Evolutionary conservation across 805 yeast species (phyloP), one percentile per base, ranked within the genome.

Genomic region (Saccharomyces jurei): DNA sequence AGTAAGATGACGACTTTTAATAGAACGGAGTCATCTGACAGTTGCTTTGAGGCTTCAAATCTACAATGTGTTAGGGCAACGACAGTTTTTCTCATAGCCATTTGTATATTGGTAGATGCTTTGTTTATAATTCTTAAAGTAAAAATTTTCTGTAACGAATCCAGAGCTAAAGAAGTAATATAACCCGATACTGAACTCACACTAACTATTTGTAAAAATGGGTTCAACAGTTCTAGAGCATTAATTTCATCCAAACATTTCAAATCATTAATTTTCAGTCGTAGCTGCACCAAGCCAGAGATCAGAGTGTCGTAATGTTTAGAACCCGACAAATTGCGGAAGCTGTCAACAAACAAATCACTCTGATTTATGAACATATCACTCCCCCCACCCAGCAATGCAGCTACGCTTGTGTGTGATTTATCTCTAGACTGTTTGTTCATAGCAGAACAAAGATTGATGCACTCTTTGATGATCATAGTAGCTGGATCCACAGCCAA

Each of bases 11-110:
- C 79, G 22, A 94, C 96, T 64, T 88, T 88, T 52, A 92, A 77
- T 49, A 94, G 73, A 2, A 94, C 92, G 0, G 95, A 87, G 67
- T 94, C 99, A 71, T 94, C 98, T 46, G 89, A 86, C 36, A 85
- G 79, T 67, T 89, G 96, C 66, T 91, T 97, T 0, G 94, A 86
- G 1, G 96, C 96, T 74, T 94, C 97, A 67, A 94, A 94, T 50
- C 96, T 81, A 71, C 98, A 94, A 67, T 89, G 96, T 0, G 98
- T 89, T 57, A 94, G 77, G 0, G 97, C 80, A 36, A 71, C 71
- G 50, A 75, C 71, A 8, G 68, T 63, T 52, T 70, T 72, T 54
- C 81, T 57, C 81, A 63, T 63, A 0, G 71, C 80, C 9, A 84
- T 80, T 50, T 86, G 77, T 63, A 87, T 89, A 54, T 86, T 84